These are phyloP conservation scores for Fusarium redolens DNA, from an alignment of 2,329 filamentous ascomycete species.

Conservation along the genomic window DNA sequence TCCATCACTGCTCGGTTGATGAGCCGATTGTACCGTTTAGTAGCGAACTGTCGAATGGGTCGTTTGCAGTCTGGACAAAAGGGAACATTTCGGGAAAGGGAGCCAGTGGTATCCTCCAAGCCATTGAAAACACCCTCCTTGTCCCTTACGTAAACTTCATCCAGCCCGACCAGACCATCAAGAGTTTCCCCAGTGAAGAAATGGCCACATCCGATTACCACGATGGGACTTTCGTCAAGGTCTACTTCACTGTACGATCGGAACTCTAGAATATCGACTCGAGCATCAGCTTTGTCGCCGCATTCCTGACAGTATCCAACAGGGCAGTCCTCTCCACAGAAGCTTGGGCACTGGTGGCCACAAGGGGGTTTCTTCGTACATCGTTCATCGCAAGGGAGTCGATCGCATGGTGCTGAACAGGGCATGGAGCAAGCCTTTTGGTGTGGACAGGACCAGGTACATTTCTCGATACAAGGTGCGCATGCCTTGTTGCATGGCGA, in stretches of 20 bases:
- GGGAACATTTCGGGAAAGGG: conserved; percentile 55
- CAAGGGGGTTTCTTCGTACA: conserved; percentile 65
- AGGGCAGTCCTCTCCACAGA: conserved; percentile 74
- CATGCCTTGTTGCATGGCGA: conserved; percentile 68
- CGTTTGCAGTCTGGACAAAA: conserved; percentile 68
- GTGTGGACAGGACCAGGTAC: conserved; percentile 64
- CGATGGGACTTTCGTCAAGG: conserved; percentile 66
- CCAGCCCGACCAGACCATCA: conserved; percentile 68
- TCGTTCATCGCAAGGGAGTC: conserved; percentile 71
- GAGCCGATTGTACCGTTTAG: conserved; percentile 67
- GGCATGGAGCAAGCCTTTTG: conserved; percentile 63
- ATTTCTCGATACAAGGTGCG: conserved; percentile 64
- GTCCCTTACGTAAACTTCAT: conserved; percentile 58
- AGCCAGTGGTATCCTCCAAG: conserved; percentile 54
- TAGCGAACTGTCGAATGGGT: conserved; percentile 64
- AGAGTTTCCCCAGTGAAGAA: conserved; percentile 68
- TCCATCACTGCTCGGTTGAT: conserved; percentile 69
- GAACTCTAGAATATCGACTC: conserved; percentile 67
- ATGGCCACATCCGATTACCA: conserved; percentile 72
- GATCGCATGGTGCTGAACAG: conserved; percentile 73
- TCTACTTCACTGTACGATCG: conserved; percentile 66
- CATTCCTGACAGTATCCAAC: conserved; percentile 67
- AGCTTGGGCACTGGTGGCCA: conserved; percentile 69
- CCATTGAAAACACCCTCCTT: conserved; percentile 46
- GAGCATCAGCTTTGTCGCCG: conserved; percentile 50